phyloP scores from a whole-genome alignment of 2,329 filamentous ascomycete genomes.

The Paraconiothyrium brasiliense region DNA sequence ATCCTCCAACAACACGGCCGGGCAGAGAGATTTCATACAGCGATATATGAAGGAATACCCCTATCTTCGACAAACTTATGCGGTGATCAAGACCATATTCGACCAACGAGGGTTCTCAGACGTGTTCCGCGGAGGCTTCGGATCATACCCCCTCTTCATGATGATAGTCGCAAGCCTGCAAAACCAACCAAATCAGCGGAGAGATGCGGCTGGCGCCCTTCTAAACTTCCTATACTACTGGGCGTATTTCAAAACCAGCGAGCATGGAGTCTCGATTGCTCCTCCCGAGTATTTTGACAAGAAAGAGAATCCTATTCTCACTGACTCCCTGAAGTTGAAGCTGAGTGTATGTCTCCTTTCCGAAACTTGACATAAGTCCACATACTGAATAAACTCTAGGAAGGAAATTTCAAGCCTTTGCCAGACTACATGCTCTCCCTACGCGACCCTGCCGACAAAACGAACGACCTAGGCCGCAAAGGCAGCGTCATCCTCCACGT shows the following conservation, averaged over 20 bases:
- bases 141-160: slow-evolving; percentile 65
- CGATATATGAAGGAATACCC: slow-evolving; percentile 61
- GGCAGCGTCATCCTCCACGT: slow-evolving; percentile 61
- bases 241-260: slow-evolving; percentile 55
- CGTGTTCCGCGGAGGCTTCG: slow-evolving; percentile 59
- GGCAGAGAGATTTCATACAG: slow-evolving; percentile 55
- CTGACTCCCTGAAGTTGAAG: slow-evolving; percentile 23
- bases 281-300: slow-evolving; percentile 58
- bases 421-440: slow-evolving; percentile 58
- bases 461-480: slow-evolving; percentile 65
- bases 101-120: slow-evolving; percentile 61
- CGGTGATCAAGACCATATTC: slow-evolving; percentile 60
- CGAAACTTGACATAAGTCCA: slow-evolving; percentile 14
- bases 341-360: slow-evolving; percentile 28
- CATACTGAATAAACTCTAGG: slow-evolving; percentile 19
- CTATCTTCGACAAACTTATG: slow-evolving; percentile 60
- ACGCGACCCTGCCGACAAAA: slow-evolving; percentile 67
- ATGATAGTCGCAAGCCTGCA: slow-evolving; percentile 65
- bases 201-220: slow-evolving; percentile 55
- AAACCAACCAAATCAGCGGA: slow-evolving; percentile 47
- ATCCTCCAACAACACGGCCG: slow-evolving; percentile 52
- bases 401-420: slow-evolving; percentile 23
- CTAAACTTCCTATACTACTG: slow-evolving; percentile 62
- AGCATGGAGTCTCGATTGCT: slow-evolving; percentile 60
- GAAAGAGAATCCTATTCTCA: slow-evolving; percentile 28